Conservation (phyloP, 2,329 filamentous ascomycete genomes). For the Hawksworthiomyces lignivorus region DNA sequence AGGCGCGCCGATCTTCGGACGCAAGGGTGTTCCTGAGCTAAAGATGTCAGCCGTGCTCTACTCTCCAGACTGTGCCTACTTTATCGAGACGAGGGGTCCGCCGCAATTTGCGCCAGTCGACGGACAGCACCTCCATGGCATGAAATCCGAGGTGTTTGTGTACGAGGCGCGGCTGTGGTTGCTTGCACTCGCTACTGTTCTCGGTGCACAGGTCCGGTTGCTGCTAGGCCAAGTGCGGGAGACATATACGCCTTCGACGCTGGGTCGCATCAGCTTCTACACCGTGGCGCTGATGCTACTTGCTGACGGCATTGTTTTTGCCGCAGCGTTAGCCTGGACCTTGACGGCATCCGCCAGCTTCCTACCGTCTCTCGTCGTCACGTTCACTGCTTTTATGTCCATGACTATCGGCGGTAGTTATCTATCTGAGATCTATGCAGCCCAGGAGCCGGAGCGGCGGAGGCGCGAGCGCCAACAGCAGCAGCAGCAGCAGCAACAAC, state of each 20-base stretch:
- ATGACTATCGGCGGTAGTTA: slow-evolving; percentile 52
- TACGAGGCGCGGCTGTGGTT: slow-evolving; percentile 52
- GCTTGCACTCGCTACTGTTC: slow-evolving; percentile 45
- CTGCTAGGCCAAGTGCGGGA: slow-evolving; percentile 59
- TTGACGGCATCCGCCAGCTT: slow-evolving; percentile 49
- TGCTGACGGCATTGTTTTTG: slow-evolving; percentile 53
- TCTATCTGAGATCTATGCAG: slow-evolving; percentile 50
- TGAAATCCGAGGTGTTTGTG: slow-evolving; percentile 54
- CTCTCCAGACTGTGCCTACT: slow-evolving; percentile 61
- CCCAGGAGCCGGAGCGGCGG: slow-evolving; percentile 51
- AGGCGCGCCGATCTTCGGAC: slow-evolving; percentile 46
- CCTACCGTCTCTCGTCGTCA: slow-evolving; percentile 48
- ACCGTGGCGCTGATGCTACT: slow-evolving; percentile 55
- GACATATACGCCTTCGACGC: slow-evolving; percentile 58
- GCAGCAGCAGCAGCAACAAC: slow-evolving; percentile 19
- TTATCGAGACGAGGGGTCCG: slow-evolving; percentile 57
- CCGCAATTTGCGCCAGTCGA: slow-evolving; percentile 45
- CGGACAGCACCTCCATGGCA: slow-evolving; percentile 48
- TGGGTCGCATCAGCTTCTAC: slow-evolving; percentile 58
- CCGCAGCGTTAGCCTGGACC: slow-evolving; percentile 47
- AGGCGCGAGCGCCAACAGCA: slow-evolving; percentile 30
- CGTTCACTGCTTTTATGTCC: slow-evolving; percentile 45
- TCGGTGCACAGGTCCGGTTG: slow-evolving; percentile 54
- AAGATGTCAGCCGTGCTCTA: slow-evolving; percentile 57
- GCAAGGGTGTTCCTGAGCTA: slow-evolving; percentile 40